Percentiles rank a stretch among this genome's conserved stretches.
These are phyloP conservation scores for Protomyces inundatus DNA, from an alignment of 1,139 yeast species.

Conservation along the genomic window DNA sequence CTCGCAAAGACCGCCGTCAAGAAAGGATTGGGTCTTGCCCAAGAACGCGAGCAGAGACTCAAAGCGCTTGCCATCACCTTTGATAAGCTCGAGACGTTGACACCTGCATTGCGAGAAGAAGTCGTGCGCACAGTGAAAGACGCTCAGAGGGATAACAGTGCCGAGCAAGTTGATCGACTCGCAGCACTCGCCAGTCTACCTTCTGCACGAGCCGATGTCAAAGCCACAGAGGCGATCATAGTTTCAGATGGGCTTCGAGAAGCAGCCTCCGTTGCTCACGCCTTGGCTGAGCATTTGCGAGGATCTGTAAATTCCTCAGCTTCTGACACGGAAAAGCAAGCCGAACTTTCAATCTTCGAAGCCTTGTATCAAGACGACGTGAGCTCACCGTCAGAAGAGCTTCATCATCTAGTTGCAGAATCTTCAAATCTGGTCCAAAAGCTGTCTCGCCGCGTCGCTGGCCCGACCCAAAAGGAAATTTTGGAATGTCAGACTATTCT, in stretches of 20 bases:
- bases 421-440: constrained; percentile 5
- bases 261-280: background rate
- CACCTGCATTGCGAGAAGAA: background rate
- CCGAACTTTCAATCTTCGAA: background rate
- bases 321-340: background rate
- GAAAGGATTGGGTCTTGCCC: background rate
- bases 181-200: background rate
- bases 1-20: background rate
- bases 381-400: background rate
- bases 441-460: constrained; percentile 3
- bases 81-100: background rate
- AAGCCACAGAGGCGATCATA: background rate
- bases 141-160: background rate
- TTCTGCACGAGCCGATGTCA: too few relatives aligned
- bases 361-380: background rate
- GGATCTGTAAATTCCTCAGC: background rate
- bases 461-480: background rate
- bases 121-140: background rate
- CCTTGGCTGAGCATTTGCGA: background rate
- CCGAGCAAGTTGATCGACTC: background rate
- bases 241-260: too few relatives aligned
- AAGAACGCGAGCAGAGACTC: constrained; percentile 1
- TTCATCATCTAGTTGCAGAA: background rate
- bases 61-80: background rate
- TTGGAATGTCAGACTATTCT: background rate